Evolutionary conservation across 78 protist species (phyloP), one percentile per base, ranked within the genome.

Genomic region (Dictyostelium intermedium): DNA sequence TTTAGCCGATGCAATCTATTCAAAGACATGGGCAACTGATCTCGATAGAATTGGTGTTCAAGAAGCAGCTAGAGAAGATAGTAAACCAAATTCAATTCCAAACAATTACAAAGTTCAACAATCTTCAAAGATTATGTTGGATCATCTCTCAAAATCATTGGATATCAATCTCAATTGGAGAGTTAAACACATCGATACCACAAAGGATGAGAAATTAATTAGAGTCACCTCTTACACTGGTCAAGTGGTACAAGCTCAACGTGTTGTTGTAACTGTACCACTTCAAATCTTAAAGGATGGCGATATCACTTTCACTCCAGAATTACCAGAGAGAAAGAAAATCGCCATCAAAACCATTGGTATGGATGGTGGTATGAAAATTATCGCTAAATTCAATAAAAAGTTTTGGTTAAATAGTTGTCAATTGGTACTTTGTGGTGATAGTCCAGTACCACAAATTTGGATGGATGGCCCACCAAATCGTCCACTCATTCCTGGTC

Each of bases 321-420:
- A 32, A 14, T 47, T 87, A 25, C 93, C 93, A 79, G 72, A 79
- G 25, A 69, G 73, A 23, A 87, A 87, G 39, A 37, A 35, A 25
- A 70, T 79, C 5, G 93, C 93, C 6, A 34, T 87, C 32, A 18
- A 23, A 20, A 61, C 82, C n/a, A 79, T 87, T 50, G 85, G 83
- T 50, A 87, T 87, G 93, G 93, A 87, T n/a, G 78, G 82, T 79
- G 93, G 93, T 2, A 87, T 87, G 93, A 87, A 87, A 76, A 87
- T 87, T 25, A 53, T 87, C 9, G 39, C 47, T 3, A 87, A 87
- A 34, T 87, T 87, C 47, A 79, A 60, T 34, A 35, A 74, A 34
- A 87, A 87, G 93, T 87, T 87, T 53, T 87, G 93, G 93, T 25
- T n/a, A 13, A 16, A 30, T 11, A 66, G 79, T 56, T 50, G 72